Evolutionary conservation across 83 land plant species (phyloP).

Genomic region (Isoetes engelmannii): DNA sequence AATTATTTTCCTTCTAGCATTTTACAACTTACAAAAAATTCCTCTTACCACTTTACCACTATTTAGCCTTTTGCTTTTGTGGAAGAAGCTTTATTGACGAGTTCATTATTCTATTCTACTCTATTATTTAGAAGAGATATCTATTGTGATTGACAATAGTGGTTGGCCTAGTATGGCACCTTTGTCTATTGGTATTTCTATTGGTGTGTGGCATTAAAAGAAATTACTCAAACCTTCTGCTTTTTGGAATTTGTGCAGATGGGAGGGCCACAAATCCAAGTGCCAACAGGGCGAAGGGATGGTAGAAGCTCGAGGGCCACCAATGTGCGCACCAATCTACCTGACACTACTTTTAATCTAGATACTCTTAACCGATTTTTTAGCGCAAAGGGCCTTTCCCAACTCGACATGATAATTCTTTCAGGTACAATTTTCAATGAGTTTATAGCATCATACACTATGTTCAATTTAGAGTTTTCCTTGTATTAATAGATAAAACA

Average conservation of each 20-base stretch:
- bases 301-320: slow-evolving; percentile 35
- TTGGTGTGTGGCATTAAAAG: too few species aligned
- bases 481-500: neutral
- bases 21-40: too few species aligned
- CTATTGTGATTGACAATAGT: too few species aligned
- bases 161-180: too few species aligned
- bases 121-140: too few species aligned
- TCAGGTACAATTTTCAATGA: slow-evolving; percentile 33
- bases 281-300: slow-evolving; percentile 51
- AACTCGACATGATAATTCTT: slow-evolving; percentile 43
- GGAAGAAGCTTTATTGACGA: too few species aligned
- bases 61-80: too few species aligned
- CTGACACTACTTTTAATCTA: slow-evolving; percentile 51
- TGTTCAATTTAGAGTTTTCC: neutral
- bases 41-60: too few species aligned
- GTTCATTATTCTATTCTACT: too few species aligned
- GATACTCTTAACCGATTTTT: slow-evolving; percentile 39
- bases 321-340: slow-evolving; percentile 46
- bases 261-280: slow-evolving; percentile 46
- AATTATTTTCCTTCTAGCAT: too few species aligned
- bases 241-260: slow-evolving; percentile 19
- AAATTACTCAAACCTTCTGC: too few species aligned
- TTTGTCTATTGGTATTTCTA: too few species aligned
- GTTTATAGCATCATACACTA: neutral
- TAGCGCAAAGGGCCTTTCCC: slow-evolving; percentile 42